phyloP scores from a whole-genome alignment of 176 grass and related monocot genomes.

The Thinopyrum elongatum region DNA sequence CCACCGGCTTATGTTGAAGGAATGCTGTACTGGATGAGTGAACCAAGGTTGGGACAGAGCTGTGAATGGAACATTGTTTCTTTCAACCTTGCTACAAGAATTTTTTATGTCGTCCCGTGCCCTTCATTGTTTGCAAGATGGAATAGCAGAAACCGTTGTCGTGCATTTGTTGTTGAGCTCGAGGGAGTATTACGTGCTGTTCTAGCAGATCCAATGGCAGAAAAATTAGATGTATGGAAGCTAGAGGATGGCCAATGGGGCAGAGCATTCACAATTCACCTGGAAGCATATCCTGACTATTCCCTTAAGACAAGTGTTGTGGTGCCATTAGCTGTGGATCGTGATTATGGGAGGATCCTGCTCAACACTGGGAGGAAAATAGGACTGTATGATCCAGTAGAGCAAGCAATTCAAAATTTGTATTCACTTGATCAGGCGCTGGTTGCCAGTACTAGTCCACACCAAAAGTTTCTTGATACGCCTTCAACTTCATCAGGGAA shows the following conservation, averaged over 20 bases:
- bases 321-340: background rate
- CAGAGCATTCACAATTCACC: background rate
- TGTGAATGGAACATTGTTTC: background rate
- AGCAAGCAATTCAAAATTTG: background rate
- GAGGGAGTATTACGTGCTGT: background rate
- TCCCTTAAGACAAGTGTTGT: background rate
- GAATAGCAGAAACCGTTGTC: background rate
- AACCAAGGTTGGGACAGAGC: background rate
- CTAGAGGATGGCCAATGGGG: slow-evolving; percentile 7
- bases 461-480: too few relatives aligned
- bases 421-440: background rate
- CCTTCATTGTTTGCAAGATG: background rate
- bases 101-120: background rate
- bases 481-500: background rate
- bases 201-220: background rate
- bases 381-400: background rate
- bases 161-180: background rate
- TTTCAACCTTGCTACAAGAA: background rate
- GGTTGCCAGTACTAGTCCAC: too few relatives aligned
- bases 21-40: background rate
- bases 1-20: background rate
- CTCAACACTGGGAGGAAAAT: background rate
- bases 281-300: background rate
- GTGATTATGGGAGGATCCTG: background rate
- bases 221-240: slow-evolving; percentile 12